These are phyloP conservation scores for Plasmodium knowlesi DNA, from an alignment of 169 alveolate genomes.

Conservation along the genomic window DNA sequence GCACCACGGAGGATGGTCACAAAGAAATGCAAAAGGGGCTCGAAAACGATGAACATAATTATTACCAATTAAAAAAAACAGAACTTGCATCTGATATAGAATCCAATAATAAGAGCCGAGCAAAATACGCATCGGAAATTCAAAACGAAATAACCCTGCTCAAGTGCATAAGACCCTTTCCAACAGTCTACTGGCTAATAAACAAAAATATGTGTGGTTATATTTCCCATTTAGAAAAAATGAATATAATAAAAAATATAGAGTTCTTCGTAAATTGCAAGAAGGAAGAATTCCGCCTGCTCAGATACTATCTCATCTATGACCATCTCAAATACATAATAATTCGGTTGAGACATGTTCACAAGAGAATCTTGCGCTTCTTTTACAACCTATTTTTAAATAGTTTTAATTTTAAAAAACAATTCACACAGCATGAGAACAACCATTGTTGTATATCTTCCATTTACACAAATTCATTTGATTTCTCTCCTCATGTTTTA, in stretches of 20 bases:
- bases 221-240: slow-evolving; percentile 83
- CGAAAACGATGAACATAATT: background rate
- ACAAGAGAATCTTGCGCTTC: slow-evolving; percentile 35
- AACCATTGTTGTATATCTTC: background rate
- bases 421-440: background rate
- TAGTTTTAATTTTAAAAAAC: slow-evolving; percentile 13
- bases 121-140: slow-evolving; percentile 7
- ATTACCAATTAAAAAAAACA: background rate
- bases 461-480: slow-evolving; percentile 8
- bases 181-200: slow-evolving; percentile 82
- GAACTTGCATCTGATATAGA: background rate
- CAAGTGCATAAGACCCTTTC: slow-evolving; percentile 80
- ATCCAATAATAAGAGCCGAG: background rate
- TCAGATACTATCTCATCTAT: slow-evolving; percentile 46
- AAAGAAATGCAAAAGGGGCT: slow-evolving; percentile 4
- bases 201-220: slow-evolving; percentile 75
- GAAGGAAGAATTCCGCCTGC: slow-evolving; percentile 35
- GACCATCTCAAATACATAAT: slow-evolving; percentile 68
- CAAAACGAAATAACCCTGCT: slow-evolving; percentile 54
- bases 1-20: background rate
- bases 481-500: slow-evolving; percentile 7
- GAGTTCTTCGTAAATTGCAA: slow-evolving; percentile 66
- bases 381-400: slow-evolving; percentile 47
- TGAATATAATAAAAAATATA: slow-evolving; percentile 77
- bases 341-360: slow-evolving; percentile 45